These are phyloP conservation scores for Akebia trifoliata DNA, from an alignment of 164 flowering plant genomes.

Conservation along the genomic window DNA sequence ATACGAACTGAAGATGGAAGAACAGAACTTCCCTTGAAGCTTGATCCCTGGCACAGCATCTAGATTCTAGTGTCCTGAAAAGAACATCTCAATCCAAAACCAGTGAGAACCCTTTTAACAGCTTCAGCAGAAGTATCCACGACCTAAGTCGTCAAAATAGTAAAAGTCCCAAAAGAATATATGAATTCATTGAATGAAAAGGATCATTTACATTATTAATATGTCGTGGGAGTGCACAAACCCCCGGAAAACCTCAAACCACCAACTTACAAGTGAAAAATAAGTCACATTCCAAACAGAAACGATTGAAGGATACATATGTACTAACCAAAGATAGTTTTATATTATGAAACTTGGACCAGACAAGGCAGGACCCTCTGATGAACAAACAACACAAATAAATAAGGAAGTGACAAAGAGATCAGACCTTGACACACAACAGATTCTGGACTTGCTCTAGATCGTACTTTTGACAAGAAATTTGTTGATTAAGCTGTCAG, in stretches of 20 bases:
- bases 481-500: slow-evolving; percentile 44
- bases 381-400: slow-evolving; percentile 6
- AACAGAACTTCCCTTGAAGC: too few species aligned
- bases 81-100: too few species aligned
- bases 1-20: too few species aligned
- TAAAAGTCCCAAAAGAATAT: too few species aligned
- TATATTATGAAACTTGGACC: slow-evolving; percentile 7
- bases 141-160: too few species aligned
- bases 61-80: too few species aligned
- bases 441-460: background rate
- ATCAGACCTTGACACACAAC: slow-evolving; percentile 6
- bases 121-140: too few species aligned
- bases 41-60: too few species aligned
- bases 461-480: background rate
- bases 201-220: too few species aligned
- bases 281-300: background rate
- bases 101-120: too few species aligned
- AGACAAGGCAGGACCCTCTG: slow-evolving; percentile 10
- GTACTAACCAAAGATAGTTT: background rate
- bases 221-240: too few species aligned
- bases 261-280: slow-evolving; percentile 7
- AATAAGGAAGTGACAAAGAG: slow-evolving; percentile 10
- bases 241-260: slow-evolving; percentile 2
- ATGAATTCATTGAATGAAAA: too few species aligned
- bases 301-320: slow-evolving; percentile 5